These are phyloP conservation scores for Pseudohyphozyma bogoriensis DNA, from an alignment of 768 basidiomycete species.

Conservation along the genomic window DNA sequence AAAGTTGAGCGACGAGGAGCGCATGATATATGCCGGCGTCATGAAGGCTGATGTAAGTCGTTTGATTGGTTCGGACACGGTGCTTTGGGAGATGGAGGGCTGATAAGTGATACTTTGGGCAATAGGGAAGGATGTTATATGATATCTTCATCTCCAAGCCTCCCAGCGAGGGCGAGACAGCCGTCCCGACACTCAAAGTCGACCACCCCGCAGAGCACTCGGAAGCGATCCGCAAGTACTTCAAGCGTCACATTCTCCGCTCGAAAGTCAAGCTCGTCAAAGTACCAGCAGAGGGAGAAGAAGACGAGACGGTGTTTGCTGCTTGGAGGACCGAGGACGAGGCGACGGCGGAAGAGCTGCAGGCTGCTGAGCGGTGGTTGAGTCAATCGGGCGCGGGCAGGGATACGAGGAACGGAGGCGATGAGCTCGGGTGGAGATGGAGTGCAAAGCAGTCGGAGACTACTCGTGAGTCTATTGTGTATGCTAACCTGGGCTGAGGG, in stretches of 20 bases:
- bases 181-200: slow-evolving; percentile 23
- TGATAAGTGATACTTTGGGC: not conserved
- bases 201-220: slow-evolving; percentile 23
- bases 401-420: slow-evolving; percentile 7
- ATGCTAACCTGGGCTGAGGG: not conserved
- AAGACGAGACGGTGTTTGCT: slow-evolving; percentile 70
- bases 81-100: not conserved
- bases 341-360: slow-evolving; percentile 34
- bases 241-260: slow-evolving; percentile 77
- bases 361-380: slow-evolving; percentile 16
- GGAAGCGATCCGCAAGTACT: slow-evolving; percentile 53
- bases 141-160: slow-evolving; percentile 76
- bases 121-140: slow-evolving; percentile 75
- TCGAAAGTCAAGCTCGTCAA: slow-evolving; percentile 69
- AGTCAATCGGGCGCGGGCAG: not conserved
- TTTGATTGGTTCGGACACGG: not conserved
- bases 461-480: not conserved
- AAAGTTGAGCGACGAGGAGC: not conserved
- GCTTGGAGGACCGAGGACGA: slow-evolving; percentile 47
- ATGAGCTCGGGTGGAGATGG: slow-evolving; percentile 20
- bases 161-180: slow-evolving; percentile 52
- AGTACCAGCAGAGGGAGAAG: slow-evolving; percentile 51
- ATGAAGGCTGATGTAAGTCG: slow-evolving; percentile 27
- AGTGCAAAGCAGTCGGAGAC: slow-evolving; percentile 32
- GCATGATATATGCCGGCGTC: slow-evolving; percentile 23